Evolutionary conservation across 2,329 filamentous ascomycete genomes (phyloP), one percentile per base, ranked within the genome.

Genomic region (Chrysosporium queenslandicum): DNA sequence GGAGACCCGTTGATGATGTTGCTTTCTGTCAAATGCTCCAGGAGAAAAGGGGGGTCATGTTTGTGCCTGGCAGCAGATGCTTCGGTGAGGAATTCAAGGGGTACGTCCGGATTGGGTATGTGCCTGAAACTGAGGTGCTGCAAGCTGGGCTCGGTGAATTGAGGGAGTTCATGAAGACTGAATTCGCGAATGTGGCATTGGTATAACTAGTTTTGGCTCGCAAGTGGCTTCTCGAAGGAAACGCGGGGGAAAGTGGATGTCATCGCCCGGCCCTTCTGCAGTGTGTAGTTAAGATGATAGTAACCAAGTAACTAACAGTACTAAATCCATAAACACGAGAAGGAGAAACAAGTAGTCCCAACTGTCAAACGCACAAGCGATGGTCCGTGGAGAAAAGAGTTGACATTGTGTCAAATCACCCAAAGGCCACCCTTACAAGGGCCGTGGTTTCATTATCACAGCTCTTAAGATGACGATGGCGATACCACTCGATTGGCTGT

Each of bases 31-130:
- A 80, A 59, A 77, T 81, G 61, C 67, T 94, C 25, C 69, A 87
- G 29, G 76, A 81, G 46, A 77, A 81, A 66, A 82, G 77, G 0
- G 85, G 85, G 16, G 84, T 89, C 4, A 75, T 92, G 74, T 74
- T 92, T 55, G 73, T 87, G 9, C 87, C 88, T 0, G 88, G 85
- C 0, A 80, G 80, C 46, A 76, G 74, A 43, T 87, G 84, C 60
- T 94, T 94, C 66, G 88, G 87, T 7, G 63, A 75, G 34, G 82
- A 87, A 42, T 90, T 86, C 61, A 74, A 77, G 58, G 87, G 87
- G 2, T 90, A 80, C 66, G 82, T 94, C 21, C 75, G 88, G 55
- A 77, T 94, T 56, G 87, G 87, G 0, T 94, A 85, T 67, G 86
- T 83, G 1, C 83, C 80, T 60, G 77, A 84, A 60, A 89, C 85